Conservation (phyloP, 805 yeast species). For the Groenewaldozyma salmanticensis region DNA sequence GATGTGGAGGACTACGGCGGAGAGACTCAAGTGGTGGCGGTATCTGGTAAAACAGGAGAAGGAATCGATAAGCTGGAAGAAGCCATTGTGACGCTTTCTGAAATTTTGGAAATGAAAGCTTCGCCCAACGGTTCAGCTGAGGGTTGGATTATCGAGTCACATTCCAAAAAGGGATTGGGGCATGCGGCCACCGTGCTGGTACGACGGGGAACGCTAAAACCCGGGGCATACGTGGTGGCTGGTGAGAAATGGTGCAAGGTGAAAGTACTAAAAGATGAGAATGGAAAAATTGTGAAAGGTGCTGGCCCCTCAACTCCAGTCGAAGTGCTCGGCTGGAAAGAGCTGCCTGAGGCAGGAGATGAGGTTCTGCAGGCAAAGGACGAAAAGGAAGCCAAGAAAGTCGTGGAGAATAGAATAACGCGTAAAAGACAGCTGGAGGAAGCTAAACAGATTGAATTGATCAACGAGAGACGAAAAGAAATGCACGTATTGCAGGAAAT, state of each 20-base stretch:
- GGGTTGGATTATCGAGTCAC: conserved; percentile 87
- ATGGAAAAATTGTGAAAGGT: conserved; percentile 46
- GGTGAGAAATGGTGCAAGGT: conserved; percentile 85
- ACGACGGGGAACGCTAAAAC: conserved; percentile 62
- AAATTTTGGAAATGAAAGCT: conserved; percentile 68
- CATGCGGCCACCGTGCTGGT: conserved; percentile 78
- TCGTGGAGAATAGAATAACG: conserved; percentile 51
- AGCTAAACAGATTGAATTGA: conserved; percentile 52
- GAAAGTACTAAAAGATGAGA: conserved; percentile 64
- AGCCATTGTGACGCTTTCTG: conserved; percentile 76
- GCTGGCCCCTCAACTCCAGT: conserved; percentile 89
- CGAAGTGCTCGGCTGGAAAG: conserved; percentile 91
- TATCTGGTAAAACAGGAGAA: conserved; percentile 81
- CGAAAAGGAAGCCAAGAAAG: conserved; percentile 70
- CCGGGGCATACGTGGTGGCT: conserved; percentile 70
- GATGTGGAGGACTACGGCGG: conserved; percentile 94
- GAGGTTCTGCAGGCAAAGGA: conserved; percentile 63
- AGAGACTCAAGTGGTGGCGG: conserved; percentile 79
- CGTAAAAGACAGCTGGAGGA: conserved; percentile 46
- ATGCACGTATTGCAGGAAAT: conserved; percentile 39
- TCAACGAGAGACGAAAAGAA: conserved; percentile 58
- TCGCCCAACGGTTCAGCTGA: conserved; percentile 40
- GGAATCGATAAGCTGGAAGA: conserved; percentile 89
- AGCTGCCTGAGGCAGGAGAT: conserved; percentile 85
- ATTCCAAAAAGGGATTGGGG: conserved; percentile 74